Conservation (phyloP, 306 rosid genomes). For the Argentina anserina region DNA sequence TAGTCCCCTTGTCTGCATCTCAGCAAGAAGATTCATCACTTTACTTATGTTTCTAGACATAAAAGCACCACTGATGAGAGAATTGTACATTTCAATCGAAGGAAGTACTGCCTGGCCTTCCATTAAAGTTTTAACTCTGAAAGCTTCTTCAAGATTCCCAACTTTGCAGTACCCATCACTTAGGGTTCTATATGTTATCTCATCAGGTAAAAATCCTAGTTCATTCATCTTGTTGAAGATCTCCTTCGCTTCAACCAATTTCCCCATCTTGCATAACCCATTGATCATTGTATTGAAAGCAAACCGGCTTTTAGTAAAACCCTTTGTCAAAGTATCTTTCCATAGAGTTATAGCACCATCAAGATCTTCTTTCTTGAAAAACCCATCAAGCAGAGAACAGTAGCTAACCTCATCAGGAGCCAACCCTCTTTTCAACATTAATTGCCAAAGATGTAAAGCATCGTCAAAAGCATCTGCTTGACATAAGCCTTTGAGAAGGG, state of each 20-base stretch:
- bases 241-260: conserved; percentile 58
- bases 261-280: conserved; percentile 82
- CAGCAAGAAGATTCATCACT: conserved; percentile 48
- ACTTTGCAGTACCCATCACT: conserved; percentile 65
- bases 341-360: conserved; percentile 52
- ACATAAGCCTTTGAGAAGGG: conserved; percentile 61
- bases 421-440: conserved; percentile 58
- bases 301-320: conserved; percentile 48
- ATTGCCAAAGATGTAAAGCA: conserved; percentile 59
- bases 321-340: conserved; percentile 58
- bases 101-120: conserved; percentile 44
- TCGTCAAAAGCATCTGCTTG: conserved; percentile 39
- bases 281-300: conserved; percentile 66
- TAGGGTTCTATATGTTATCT: conserved; percentile 62
- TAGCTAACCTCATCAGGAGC: conserved; percentile 62
- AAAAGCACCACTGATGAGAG: conserved; percentile 65
- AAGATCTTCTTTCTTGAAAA: conserved; percentile 59
- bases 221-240: conserved; percentile 65
- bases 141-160: conserved; percentile 60
- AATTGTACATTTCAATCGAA: conserved; percentile 80
- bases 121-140: conserved; percentile 56
- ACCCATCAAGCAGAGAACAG: conserved; percentile 67
- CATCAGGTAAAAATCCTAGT: conserved; percentile 70
- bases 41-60: conserved; percentile 42
- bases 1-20: conserved; percentile 61